Conservation (phyloP, 1,284 basidiomycete genomes). For the Sporisorium sorghi region DNA sequence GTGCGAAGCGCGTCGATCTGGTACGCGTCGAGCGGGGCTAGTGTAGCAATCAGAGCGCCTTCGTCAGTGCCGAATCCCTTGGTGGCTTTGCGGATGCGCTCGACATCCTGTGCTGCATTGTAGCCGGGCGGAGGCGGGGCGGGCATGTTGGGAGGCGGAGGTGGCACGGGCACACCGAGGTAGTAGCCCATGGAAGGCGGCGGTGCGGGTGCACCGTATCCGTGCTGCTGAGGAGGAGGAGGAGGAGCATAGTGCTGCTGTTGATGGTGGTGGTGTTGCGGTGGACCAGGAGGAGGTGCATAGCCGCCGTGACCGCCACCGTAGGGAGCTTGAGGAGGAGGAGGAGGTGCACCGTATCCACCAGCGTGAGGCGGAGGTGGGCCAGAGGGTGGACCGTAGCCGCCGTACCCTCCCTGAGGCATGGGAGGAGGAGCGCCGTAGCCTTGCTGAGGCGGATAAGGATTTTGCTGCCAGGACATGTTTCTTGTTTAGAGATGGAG, state of each 20-base stretch:
- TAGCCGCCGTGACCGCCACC: constrained; percentile 36
- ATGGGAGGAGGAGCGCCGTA: constrained; percentile 48
- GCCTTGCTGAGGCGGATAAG: constrained; percentile 45
- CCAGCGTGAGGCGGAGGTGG: constrained; percentile 33
- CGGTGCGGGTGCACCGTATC: constrained; percentile 48
- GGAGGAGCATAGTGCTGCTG: constrained; percentile 21
- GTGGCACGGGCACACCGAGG: constrained; percentile 59
- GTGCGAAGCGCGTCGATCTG: constrained; percentile 59
- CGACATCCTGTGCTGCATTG: constrained; percentile 60
- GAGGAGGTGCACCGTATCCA: constrained; percentile 42
- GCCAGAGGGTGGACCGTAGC: constrained; percentile 29
- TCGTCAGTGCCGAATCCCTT: constrained; percentile 68
- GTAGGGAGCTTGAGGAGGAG: constrained; percentile 32
- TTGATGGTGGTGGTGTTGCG: constrained; percentile 14
- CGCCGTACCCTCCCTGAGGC: constrained; percentile 48
- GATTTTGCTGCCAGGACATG: constrained; percentile 54
- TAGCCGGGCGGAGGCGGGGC: constrained; percentile 59
- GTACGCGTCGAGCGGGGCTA: constrained; percentile 62
- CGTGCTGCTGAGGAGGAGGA: constrained; percentile 41
- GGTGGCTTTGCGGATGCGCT: constrained; percentile 65
- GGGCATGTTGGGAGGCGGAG: constrained; percentile 59
- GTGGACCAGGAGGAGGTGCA: constrained; percentile 37
- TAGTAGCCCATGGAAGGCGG: constrained; percentile 38
- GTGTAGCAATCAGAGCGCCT: constrained; percentile 51
- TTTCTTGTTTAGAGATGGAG: constrained; percentile 1